phyloP scores from a whole-genome alignment of 192 early-diverging fungal species.

The Coemansia sp. region DNA sequence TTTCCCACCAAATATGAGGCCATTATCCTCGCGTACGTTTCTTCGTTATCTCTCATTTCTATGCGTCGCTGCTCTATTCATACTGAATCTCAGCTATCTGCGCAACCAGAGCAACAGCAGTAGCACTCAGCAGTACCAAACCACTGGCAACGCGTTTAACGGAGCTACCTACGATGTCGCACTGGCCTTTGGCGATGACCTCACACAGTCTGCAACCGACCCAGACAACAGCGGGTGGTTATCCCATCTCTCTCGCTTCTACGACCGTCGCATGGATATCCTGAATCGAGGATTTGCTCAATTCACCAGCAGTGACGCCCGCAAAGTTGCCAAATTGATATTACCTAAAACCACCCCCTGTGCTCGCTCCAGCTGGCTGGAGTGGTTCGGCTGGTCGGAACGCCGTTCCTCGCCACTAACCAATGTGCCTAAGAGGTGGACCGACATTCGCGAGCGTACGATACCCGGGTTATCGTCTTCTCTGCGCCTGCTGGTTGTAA shows the following conservation, averaged over 20 bases:
- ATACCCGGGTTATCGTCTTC: constrained; percentile 21
- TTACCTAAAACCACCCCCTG: constrained; percentile 51
- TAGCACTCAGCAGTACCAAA: background rate
- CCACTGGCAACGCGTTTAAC: background rate
- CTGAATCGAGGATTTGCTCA: constrained; percentile 84
- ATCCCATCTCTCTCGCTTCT: constrained; percentile 58
- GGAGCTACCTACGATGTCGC: constrained; percentile 34
- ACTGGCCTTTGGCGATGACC: constrained; percentile 50
- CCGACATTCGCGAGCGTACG: background rate
- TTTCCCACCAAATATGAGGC: background rate
- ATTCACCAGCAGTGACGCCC: constrained; percentile 69
- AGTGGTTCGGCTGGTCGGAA: constrained; percentile 7
- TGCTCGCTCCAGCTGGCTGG: background rate
- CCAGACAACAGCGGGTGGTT: constrained; percentile 57
- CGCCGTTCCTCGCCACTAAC: background rate
- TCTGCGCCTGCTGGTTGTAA: constrained; percentile 68
- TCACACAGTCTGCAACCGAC: constrained; percentile 40
- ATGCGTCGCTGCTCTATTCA: background rate
- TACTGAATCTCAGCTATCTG: constrained; percentile 3
- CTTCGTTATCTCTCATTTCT: background rate
- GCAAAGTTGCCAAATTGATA: constrained; percentile 60
- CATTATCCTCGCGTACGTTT: background rate
- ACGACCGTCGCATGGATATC: constrained; percentile 74
- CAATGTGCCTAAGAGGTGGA: background rate
- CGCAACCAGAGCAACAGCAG: constrained; percentile 7